These are phyloP conservation scores for Phytophthora litchii DNA, from an alignment of 352 stramenopile species.

Conservation along the genomic window DNA sequence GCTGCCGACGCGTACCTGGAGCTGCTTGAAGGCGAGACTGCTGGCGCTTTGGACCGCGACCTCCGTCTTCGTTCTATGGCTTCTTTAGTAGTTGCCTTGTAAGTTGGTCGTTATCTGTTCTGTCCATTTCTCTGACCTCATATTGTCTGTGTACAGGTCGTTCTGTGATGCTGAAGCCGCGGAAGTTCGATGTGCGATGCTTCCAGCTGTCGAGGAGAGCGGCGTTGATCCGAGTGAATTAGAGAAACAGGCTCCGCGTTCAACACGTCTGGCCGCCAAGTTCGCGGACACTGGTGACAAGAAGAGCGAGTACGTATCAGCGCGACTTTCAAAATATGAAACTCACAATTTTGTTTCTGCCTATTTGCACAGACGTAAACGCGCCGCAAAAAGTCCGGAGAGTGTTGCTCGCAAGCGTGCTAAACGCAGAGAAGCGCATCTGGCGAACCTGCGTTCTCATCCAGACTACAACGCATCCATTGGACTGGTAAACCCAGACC, in stretches of 20 bases:
- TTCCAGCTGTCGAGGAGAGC: slow-evolving; percentile 65
- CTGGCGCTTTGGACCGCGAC: slow-evolving; percentile 64
- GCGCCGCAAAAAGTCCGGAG: slow-evolving; percentile 74
- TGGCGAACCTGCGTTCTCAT: slow-evolving; percentile 62
- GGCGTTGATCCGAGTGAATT: slow-evolving; percentile 62
- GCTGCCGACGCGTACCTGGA: slow-evolving; percentile 70
- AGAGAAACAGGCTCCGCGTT: slow-evolving; percentile 66
- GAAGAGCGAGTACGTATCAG: slow-evolving; percentile 74
- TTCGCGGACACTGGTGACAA: slow-evolving; percentile 66
- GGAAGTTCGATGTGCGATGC: slow-evolving; percentile 64
- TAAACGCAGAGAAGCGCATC: slow-evolving; percentile 67
- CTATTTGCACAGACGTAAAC: slow-evolving; percentile 53
- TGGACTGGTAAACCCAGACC: slow-evolving; percentile 75
- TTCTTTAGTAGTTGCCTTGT: slow-evolving; percentile 78
- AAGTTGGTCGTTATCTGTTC: slow-evolving; percentile 23
- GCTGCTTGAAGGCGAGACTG: slow-evolving; percentile 70
- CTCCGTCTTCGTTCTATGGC: slow-evolving; percentile 77
- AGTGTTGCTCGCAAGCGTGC: slow-evolving; percentile 73
- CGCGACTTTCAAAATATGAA: neutral
- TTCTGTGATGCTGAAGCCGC: slow-evolving; percentile 75
- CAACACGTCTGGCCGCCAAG: slow-evolving; percentile 66
- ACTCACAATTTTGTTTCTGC: slow-evolving; percentile 12
- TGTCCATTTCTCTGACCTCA: slow-evolving; percentile 1
- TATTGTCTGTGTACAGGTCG: slow-evolving; percentile 44
- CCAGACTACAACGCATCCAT: slow-evolving; percentile 82